Conservation (phyloP, 2,329 filamentous ascomycete species). For the Chaetomium strumarium region DNA sequence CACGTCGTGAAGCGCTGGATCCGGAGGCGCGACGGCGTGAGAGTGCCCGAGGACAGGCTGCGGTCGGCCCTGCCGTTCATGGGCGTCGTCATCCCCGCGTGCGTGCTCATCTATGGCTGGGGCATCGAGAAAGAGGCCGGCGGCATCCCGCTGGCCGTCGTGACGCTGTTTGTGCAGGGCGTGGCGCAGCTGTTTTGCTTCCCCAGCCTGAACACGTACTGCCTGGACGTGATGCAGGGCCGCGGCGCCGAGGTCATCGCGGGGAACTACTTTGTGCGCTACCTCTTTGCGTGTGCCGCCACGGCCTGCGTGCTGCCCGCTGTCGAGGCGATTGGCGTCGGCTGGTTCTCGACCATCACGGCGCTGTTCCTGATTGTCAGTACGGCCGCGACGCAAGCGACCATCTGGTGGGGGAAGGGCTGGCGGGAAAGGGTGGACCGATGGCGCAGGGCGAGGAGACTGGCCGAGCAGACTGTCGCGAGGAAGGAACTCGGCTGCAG, state of each 20-base stretch:
- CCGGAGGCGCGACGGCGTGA: slow-evolving; percentile 44
- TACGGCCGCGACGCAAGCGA: slow-evolving; percentile 41
- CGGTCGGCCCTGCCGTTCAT: slow-evolving; percentile 55
- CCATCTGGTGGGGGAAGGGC: slow-evolving; percentile 42
- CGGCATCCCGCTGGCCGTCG: slow-evolving; percentile 48
- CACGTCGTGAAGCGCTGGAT: slow-evolving; percentile 57
- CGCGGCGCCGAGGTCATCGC: slow-evolving; percentile 68
- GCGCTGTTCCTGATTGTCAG: slow-evolving; percentile 48
- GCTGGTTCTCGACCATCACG: slow-evolving; percentile 72
- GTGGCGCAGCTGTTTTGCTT: slow-evolving; percentile 65
- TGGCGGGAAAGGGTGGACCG: slow-evolving; percentile 51
- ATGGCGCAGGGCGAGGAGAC: slow-evolving; percentile 32
- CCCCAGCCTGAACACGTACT: slow-evolving; percentile 66
- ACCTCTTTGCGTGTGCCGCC: slow-evolving; percentile 65
- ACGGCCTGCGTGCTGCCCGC: slow-evolving; percentile 69
- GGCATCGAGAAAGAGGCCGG: slow-evolving; percentile 34
- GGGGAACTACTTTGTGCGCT: slow-evolving; percentile 73
- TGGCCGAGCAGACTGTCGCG: not conserved
- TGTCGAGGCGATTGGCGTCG: slow-evolving; percentile 69
- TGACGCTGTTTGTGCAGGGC: slow-evolving; percentile 64
- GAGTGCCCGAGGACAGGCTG: slow-evolving; percentile 65
- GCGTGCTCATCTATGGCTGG: slow-evolving; percentile 66
- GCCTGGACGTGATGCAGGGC: slow-evolving; percentile 72
- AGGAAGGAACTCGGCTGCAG: not conserved
- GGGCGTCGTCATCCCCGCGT: slow-evolving; percentile 54